phyloP scores from a whole-genome alignment of 331 rosid genomes.

The Acacia pycnantha region DNA sequence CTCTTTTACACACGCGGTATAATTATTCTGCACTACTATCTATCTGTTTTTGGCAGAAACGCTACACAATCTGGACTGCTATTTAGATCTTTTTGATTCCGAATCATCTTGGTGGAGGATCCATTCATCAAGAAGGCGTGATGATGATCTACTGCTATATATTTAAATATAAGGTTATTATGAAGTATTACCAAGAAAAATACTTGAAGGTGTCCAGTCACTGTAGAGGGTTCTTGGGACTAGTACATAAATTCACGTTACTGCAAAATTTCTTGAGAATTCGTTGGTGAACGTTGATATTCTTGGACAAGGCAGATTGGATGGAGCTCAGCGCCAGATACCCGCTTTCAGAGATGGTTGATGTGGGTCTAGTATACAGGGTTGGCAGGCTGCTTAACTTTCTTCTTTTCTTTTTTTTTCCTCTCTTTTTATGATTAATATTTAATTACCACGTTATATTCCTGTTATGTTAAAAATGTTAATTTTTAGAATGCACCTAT shows the following conservation, averaged over 20 bases:
- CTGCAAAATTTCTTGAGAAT: slow-evolving; percentile 11
- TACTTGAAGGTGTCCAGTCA: neutral
- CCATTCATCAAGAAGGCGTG: slow-evolving; percentile 10
- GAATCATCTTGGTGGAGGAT: slow-evolving; percentile 22
- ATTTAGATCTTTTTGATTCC: slow-evolving; percentile 22
- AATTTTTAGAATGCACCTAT: neutral
- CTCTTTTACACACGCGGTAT: neutral
- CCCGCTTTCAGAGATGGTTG: slow-evolving; percentile 19
- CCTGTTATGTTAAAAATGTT: slow-evolving; percentile 22
- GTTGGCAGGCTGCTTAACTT: neutral
- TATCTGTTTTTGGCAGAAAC: slow-evolving; percentile 29
- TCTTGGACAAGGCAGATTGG: slow-evolving; percentile 21
- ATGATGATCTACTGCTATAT: slow-evolving; percentile 11
- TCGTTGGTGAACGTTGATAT: neutral
- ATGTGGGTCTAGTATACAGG: neutral
- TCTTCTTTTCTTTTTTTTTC: neutral
- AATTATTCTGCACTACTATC: slow-evolving; percentile 2
- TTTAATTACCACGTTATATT: slow-evolving; percentile 5
- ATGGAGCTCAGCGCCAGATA: slow-evolving; percentile 17
- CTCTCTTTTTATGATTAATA: neutral
- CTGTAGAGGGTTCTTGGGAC: slow-evolving; percentile 21
- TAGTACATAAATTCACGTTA: slow-evolving; percentile 12
- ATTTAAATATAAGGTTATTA: slow-evolving; percentile 13
- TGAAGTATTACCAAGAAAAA: neutral
- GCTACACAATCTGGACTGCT: slow-evolving; percentile 26